Evolutionary conservation across 1,139 yeast species (phyloP).

Genomic region (Sugiyamaella paludigena): DNA sequence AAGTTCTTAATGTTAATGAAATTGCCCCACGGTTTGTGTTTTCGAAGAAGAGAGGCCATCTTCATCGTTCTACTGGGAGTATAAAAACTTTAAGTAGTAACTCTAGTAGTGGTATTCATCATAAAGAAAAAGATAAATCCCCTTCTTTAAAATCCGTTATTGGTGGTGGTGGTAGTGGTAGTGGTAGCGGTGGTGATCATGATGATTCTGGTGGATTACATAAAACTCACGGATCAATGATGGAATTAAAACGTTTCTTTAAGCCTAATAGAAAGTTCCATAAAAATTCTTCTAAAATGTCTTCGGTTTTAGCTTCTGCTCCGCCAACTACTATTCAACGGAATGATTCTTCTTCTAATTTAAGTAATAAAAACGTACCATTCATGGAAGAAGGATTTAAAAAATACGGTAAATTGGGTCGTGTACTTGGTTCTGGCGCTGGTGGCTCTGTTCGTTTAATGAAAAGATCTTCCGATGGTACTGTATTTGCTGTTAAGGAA

Average conservation of each 20-base stretch:
- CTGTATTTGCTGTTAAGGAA: slow-evolving; percentile 94
- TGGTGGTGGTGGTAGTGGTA: slow-evolving; percentile 7
- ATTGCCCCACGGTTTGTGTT: slow-evolving; percentile 40
- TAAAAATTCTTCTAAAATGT: slow-evolving; percentile 13
- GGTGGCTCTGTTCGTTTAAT: slow-evolving; percentile 94
- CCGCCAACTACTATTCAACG: slow-evolving; percentile 22
- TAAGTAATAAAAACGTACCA: slow-evolving; percentile 29
- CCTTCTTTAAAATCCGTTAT: slow-evolving; percentile 6
- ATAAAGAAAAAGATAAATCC: not conserved
- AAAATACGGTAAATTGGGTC: slow-evolving; percentile 87
- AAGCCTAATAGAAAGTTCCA: slow-evolving; percentile 25
- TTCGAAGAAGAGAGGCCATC: slow-evolving; percentile 24
- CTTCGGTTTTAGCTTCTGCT: slow-evolving; percentile 9
- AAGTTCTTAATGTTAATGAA: slow-evolving; percentile 29
- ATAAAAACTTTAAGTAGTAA: slow-evolving; percentile 1
- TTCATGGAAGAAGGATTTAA: slow-evolving; percentile 48
- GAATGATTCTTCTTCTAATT: slow-evolving; percentile 17
- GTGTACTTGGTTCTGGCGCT: slow-evolving; percentile 93
- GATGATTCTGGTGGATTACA: slow-evolving; percentile 5
- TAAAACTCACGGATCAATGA: slow-evolving; percentile 37
- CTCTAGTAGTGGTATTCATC: not conserved
- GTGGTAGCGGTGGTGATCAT: slow-evolving; percentile 1
- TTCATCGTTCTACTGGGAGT: slow-evolving; percentile 10
- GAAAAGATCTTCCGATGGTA: slow-evolving; percentile 73
- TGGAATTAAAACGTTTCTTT: slow-evolving; percentile 42